Base-by-base conservation (phyloP, 306 rosid species). In the Trifolium subterraneum region DNA sequence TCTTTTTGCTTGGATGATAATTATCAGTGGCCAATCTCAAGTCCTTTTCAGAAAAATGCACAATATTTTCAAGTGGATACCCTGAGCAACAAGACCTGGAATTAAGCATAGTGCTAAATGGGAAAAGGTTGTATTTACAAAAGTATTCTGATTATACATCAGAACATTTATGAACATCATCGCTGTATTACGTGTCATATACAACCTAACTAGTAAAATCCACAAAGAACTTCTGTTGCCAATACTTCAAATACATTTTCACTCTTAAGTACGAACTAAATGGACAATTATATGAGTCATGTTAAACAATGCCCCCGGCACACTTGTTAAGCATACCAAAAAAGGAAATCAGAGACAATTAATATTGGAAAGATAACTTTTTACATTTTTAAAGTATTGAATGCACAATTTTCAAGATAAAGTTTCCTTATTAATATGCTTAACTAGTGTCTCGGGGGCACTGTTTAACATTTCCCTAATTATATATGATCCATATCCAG, bases 1-100 rank as follows among this genome's bases (percentile, higher is more conserved):
- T 73, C 90, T 86, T 95, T 68, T 84, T 83, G 65, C 90, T 86
- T 13, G 85, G 65, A 80, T 90, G 85, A 77, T 88, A 95, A 80
- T 88, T 74, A 80, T 90, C 86, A 8, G 99, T 90, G 35, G 99
- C 99, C 41, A 72, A 36, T 83, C 79, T 92, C 79, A 95, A 54
- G 72, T 90, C 98, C 51, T 85, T 75, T 68, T 86, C 86, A 64
- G 96, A 84, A 84, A 92, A 86, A 72, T 76, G 48, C 68, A 29
- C 80, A 42, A 86, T 79, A 83, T 80, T 92, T 64, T 80, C 96
- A 83, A 82, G 90, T 67, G 81, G 79, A 85, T 45, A 71, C 39
- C 82, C 99, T 95, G 77, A 31, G 60, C 64, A 84, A 74, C 76
- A 85, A 65, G 74, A 73, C 63, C 66, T 23, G 61, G 69, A 59